A percentile compares a stretch with the other conserved stretches of the same genome.
Evolutionary conservation across 2,329 filamentous ascomycete species (phyloP).

Genomic region (Nemania sp.): DNA sequence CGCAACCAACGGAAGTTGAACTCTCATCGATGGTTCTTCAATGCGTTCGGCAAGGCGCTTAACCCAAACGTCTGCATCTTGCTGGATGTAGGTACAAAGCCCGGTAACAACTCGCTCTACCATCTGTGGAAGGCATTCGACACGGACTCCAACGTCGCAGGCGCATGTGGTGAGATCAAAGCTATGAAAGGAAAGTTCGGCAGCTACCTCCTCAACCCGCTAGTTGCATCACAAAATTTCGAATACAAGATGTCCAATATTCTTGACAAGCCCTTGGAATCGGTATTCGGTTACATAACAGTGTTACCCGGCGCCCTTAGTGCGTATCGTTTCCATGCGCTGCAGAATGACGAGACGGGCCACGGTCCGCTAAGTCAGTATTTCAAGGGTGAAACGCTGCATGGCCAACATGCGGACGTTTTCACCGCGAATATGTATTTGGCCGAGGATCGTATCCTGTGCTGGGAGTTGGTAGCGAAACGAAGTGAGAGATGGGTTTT

Average conservation of each 20-base stretch:
- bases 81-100: slow-evolving; percentile 94
- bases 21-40: slow-evolving; percentile 99
- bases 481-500: slow-evolving; percentile 94
- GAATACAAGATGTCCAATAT: slow-evolving; percentile 99
- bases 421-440: slow-evolving; percentile 99
- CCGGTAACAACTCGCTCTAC: slow-evolving; percentile 90
- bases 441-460: slow-evolving; percentile 96
- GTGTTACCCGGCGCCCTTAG: slow-evolving; percentile 97
- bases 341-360: slow-evolving; percentile 97
- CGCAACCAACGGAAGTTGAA: slow-evolving; percentile 98
- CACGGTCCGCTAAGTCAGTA: slow-evolving; percentile 95
- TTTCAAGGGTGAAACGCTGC: slow-evolving; percentile 96
- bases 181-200: slow-evolving; percentile 90
- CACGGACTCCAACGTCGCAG: slow-evolving; percentile 95
- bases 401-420: slow-evolving; percentile 87
- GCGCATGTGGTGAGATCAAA: slow-evolving; percentile 98
- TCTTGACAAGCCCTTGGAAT: slow-evolving; percentile 96
- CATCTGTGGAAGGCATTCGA: slow-evolving; percentile 99
- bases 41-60: slow-evolving; percentile 91
- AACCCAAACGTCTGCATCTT: slow-evolving; percentile 98
- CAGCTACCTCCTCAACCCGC: slow-evolving; percentile 89
- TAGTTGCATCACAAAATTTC: slow-evolving; percentile 97
- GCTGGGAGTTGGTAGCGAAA: slow-evolving; percentile 96
- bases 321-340: slow-evolving; percentile 93
- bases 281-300: slow-evolving; percentile 96